These are phyloP conservation scores for Candida dajiaensis DNA, from an alignment of 805 yeast species.

Conservation along the genomic window DNA sequence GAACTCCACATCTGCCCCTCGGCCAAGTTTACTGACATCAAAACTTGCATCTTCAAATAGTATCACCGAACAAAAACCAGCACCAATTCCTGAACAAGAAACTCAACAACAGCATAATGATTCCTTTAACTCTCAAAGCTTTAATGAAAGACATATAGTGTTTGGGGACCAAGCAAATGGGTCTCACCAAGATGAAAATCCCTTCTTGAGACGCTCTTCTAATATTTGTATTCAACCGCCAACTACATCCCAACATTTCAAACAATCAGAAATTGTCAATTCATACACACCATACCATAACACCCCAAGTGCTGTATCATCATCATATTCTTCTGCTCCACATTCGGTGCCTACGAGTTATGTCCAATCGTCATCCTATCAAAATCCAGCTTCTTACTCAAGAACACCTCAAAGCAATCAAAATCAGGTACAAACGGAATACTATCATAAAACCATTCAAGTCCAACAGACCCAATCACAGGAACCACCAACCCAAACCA, in stretches of 20 bases:
- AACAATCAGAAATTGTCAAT: slow-evolving; percentile 17
- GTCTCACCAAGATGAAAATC: background rate
- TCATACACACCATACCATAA: slow-evolving; percentile 35
- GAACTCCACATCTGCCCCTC: slow-evolving; percentile 8
- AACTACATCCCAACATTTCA: slow-evolving; percentile 26
- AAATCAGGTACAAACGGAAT: background rate
- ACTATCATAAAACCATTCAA: slow-evolving; percentile 32
- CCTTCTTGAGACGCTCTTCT: slow-evolving; percentile 13
- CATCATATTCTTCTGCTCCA: slow-evolving; percentile 35
- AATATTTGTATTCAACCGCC: slow-evolving; percentile 21
- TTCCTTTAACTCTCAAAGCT: background rate
- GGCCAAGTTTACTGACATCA: slow-evolving; percentile 27
- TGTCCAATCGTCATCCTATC: slow-evolving; percentile 11
- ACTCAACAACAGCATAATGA: slow-evolving; percentile 7
- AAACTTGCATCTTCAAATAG: slow-evolving; percentile 24
- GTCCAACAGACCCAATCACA: slow-evolving; percentile 1
- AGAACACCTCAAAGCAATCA: slow-evolving; percentile 41
- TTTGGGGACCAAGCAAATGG: background rate
- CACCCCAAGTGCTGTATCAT: slow-evolving; percentile 43
- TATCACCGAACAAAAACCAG: slow-evolving; percentile 8
- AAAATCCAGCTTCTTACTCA: slow-evolving; percentile 22
- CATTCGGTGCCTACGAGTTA: slow-evolving; percentile 19
- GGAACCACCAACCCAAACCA: slow-evolving; percentile 8
- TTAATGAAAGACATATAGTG: background rate
- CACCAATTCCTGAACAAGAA: slow-evolving; percentile 4